phyloP scores from a whole-genome alignment of 2,329 filamentous ascomycete genomes.

The Epichloe elymi region DNA sequence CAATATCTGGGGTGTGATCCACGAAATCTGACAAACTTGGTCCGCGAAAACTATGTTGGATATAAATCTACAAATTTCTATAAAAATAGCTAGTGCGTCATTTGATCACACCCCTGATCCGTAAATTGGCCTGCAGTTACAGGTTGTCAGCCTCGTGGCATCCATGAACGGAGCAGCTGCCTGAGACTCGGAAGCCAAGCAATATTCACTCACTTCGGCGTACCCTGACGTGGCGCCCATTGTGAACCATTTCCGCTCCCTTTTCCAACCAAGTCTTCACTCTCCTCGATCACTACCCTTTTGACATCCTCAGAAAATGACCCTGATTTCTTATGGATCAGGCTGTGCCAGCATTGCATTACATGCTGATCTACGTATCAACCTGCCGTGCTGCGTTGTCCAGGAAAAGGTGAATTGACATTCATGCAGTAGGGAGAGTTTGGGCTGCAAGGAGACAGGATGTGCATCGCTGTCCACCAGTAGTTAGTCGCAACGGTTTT shows the following conservation, averaged over 20 bases:
- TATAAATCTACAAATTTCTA: too few species aligned
- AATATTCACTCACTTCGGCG: background rate
- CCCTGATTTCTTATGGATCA: too few species aligned
- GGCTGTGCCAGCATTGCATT: background rate
- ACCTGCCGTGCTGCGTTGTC: background rate
- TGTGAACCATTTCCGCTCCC: too few species aligned
- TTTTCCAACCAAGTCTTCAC: too few species aligned
- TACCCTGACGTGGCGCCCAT: background rate
- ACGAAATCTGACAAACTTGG: too few species aligned
- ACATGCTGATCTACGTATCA: background rate
- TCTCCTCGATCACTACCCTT: too few species aligned
- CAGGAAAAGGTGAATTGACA: background rate
- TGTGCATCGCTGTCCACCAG: background rate
- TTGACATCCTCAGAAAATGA: too few species aligned
- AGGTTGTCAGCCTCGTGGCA: background rate
- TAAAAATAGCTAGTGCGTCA: too few species aligned
- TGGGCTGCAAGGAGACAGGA: background rate
- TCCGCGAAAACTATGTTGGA: too few species aligned
- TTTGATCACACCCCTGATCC: background rate
- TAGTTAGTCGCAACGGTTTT: too few species aligned
- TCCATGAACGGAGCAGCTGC: background rate
- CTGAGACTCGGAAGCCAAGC: background rate
- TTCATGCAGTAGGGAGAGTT: background rate
- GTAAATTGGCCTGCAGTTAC: background rate
- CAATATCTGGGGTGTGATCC: too few species aligned